These are phyloP conservation scores for Penicillium paradoxum DNA, from an alignment of 495 filamentous ascomycete genomes.

Conservation along the genomic window DNA sequence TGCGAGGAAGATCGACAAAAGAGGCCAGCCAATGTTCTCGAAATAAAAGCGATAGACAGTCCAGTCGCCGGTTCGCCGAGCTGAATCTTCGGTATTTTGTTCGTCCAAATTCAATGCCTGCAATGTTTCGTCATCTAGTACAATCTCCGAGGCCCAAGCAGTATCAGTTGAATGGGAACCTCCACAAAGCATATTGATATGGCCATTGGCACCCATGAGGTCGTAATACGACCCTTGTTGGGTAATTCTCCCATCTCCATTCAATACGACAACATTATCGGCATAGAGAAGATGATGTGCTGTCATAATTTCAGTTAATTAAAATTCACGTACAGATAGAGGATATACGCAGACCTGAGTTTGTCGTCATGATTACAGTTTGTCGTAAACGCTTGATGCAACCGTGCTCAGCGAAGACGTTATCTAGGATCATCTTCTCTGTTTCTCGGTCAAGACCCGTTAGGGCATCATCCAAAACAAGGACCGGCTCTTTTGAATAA, in stretches of 20 bases:
- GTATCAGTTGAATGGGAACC: neutral
- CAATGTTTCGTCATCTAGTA: slow-evolving; percentile 18
- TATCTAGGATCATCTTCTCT: slow-evolving; percentile 23
- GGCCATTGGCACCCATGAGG: slow-evolving; percentile 6
- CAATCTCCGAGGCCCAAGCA: slow-evolving; percentile 9
- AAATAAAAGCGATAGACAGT: slow-evolving; percentile 30
- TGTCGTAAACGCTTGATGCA: slow-evolving; percentile 17
- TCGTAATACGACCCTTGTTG: slow-evolving; percentile 14
- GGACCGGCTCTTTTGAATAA: slow-evolving; percentile 47
- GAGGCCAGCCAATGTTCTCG: slow-evolving; percentile 24
- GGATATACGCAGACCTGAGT: slow-evolving; percentile 19
- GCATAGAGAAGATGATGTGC: slow-evolving; percentile 19
- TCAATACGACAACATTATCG: slow-evolving; percentile 19
- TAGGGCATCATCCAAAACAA: slow-evolving; percentile 50
- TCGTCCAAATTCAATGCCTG: slow-evolving; percentile 14
- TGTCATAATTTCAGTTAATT: slow-evolving; percentile 1
- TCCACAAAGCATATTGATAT: slow-evolving; percentile 1
- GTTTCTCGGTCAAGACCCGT: slow-evolving; percentile 51
- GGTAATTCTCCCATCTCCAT: slow-evolving; percentile 7
- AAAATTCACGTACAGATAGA: neutral
- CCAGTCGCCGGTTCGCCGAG: slow-evolving; percentile 31
- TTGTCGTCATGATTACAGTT: slow-evolving; percentile 29
- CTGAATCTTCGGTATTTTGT: slow-evolving; percentile 12
- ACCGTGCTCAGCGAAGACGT: slow-evolving; percentile 22
- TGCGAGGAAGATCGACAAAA: slow-evolving; percentile 18